These are phyloP conservation scores for Tetrapisispora fleetii DNA, from an alignment of 805 yeast genomes.

Conservation along the genomic window DNA sequence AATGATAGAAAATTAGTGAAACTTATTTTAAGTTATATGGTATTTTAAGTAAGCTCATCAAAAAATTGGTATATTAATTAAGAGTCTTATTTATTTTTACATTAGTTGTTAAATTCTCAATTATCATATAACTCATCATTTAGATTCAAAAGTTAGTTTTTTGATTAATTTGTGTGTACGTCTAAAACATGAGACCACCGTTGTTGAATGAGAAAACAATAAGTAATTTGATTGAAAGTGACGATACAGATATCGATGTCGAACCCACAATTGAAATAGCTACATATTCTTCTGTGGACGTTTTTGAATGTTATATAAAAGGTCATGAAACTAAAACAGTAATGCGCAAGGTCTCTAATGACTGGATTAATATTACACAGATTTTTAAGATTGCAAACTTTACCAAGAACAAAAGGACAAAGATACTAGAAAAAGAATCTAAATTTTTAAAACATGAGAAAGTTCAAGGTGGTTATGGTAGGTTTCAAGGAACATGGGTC, in stretches of 20 bases:
- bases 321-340: constrained; percentile 32
- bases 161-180: too few species aligned
- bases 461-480: constrained; percentile 77
- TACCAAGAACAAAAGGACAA: constrained; percentile 71
- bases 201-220: constrained; percentile 1
- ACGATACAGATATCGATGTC: background rate
- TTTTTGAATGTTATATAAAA: constrained; percentile 52
- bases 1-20: too few species aligned
- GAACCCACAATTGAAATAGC: constrained; percentile 30
- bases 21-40: too few species aligned
- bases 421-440: constrained; percentile 65
- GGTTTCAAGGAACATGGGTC: constrained; percentile 83
- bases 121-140: too few species aligned
- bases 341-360: constrained; percentile 84
- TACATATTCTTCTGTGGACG: constrained; percentile 42
- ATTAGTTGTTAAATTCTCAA: too few species aligned
- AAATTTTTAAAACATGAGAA: constrained; percentile 65
- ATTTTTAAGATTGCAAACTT: constrained; percentile 68
- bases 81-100: too few species aligned
- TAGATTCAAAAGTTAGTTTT: too few species aligned
- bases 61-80: too few species aligned
- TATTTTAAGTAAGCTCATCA: too few species aligned
- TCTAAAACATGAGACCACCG: background rate
- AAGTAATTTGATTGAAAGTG: constrained; percentile 1
- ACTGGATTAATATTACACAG: constrained; percentile 90